Conservation (phyloP, 129 eudicot genomes). For the Flaveria brownii region DNA sequence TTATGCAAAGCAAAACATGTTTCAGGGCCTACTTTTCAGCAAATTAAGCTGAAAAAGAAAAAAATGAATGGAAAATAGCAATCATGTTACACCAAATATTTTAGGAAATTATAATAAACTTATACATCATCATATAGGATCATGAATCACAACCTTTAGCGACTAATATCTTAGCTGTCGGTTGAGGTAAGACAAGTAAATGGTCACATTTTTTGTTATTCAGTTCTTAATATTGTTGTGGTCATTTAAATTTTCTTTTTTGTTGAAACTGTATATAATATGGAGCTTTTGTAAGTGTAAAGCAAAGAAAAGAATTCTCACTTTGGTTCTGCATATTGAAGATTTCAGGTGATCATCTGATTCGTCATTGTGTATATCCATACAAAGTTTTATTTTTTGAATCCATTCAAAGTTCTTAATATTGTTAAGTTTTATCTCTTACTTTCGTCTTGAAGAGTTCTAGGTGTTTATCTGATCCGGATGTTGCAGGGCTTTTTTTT, state of each 20-base stretch:
- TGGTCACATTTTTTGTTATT: constrained; percentile 2
- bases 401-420: not conserved
- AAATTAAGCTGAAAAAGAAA: not conserved
- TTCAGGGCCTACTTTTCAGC: constrained; percentile 9
- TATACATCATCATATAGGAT: constrained; percentile 5
- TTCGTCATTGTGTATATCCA: not conserved
- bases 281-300: constrained; percentile 6
- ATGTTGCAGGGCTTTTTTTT: no score
- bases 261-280: not conserved
- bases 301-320: constrained; percentile 4
- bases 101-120: not conserved
- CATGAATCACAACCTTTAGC: constrained; percentile 5
- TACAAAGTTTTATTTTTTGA: not conserved
- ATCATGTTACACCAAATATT: constrained; percentile 7
- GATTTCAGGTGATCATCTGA: constrained; percentile 26
- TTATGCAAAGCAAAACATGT: not conserved
- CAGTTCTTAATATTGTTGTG: not conserved
- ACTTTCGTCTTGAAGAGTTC: no score
- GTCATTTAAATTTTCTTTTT: not conserved
- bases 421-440: no score
- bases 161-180: not conserved
- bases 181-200: constrained; percentile 5
- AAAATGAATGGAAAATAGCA: not conserved
- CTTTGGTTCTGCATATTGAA: constrained; percentile 23
- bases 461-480: no score